Conservation (phyloP, 768 basidiomycete species). For the Boletus tylopilopsis region DNA sequence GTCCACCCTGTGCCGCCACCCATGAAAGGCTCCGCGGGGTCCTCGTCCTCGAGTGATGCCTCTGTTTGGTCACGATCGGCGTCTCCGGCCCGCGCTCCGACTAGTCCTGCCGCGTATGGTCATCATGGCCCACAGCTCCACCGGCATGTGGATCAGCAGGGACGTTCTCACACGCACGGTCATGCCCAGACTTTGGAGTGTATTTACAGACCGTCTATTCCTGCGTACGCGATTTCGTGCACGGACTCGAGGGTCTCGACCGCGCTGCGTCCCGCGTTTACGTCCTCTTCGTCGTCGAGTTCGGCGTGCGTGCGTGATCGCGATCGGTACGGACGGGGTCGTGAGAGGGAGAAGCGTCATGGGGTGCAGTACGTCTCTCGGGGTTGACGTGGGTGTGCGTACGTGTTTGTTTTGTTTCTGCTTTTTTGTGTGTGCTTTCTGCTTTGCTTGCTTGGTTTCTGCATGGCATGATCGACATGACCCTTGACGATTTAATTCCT, state of each 20-base stretch:
- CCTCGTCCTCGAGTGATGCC: constrained; percentile 23
- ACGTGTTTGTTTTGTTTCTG: background rate
- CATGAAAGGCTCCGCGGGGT: constrained; percentile 18
- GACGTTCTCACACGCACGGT: constrained; percentile 7
- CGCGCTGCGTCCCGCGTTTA: constrained; percentile 31
- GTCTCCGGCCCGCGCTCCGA: constrained; percentile 20
- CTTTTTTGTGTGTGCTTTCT: background rate
- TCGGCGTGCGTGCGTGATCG: constrained; percentile 18
- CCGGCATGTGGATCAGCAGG: constrained; percentile 19
- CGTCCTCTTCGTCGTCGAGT: constrained; percentile 19
- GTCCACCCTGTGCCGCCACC: constrained; percentile 4
- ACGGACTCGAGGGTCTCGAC: constrained; percentile 34
- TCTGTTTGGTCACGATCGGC: constrained; percentile 26
- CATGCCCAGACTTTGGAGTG: constrained; percentile 18
- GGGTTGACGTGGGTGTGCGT: background rate
- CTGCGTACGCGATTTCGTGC: constrained; percentile 31
- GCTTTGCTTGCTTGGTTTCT: background rate
- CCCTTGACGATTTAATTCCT: no score
- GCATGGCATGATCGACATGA: no score
- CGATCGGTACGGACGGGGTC: constrained; percentile 16
- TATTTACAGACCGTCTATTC: constrained; percentile 29
- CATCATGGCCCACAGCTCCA: constrained; percentile 13
- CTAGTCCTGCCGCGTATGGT: constrained; percentile 5
- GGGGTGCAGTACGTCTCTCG: constrained; percentile 13
- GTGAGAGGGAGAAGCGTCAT: constrained; percentile 19